Evolutionary conservation across 2,329 filamentous ascomycete species (phyloP).

Genomic region (Diaporthe australafricana): DNA sequence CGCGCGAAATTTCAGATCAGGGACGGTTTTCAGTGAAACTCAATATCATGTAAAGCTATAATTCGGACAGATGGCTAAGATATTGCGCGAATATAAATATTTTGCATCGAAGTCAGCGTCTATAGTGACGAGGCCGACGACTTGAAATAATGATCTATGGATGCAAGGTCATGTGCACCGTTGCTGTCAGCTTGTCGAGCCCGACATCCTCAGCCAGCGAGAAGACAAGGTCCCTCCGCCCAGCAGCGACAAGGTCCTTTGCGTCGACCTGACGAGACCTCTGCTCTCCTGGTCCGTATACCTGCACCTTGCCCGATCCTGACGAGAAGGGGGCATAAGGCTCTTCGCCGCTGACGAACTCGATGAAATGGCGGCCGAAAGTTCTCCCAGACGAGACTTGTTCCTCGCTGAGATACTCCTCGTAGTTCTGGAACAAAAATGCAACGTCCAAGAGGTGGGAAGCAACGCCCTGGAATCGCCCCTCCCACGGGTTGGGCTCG

Average conservation of each 20-base stretch:
- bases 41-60: too few species aligned
- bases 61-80: too few species aligned
- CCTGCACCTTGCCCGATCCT: neutral
- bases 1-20: too few species aligned
- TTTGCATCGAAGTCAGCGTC: too few species aligned
- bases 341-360: slow-evolving; percentile 51
- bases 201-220: neutral
- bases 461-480: slow-evolving; percentile 51
- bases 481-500: slow-evolving; percentile 59
- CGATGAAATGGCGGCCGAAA: slow-evolving; percentile 52
- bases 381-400: slow-evolving; percentile 46
- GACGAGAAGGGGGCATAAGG: neutral
- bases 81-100: too few species aligned
- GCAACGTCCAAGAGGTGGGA: slow-evolving; percentile 58
- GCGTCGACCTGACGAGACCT: neutral
- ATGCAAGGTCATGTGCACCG: neutral
- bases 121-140: too few species aligned
- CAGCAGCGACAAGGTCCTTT: neutral
- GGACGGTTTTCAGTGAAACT: too few species aligned
- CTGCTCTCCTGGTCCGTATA: neutral
- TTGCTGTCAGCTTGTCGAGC: neutral
- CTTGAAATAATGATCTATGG: neutral
- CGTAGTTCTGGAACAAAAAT: slow-evolving; percentile 59
- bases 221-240: neutral
- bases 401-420: slow-evolving; percentile 48